These are phyloP conservation scores for Knoxia roxburghii DNA, from an alignment of 257 asterid species.

Conservation along the genomic window DNA sequence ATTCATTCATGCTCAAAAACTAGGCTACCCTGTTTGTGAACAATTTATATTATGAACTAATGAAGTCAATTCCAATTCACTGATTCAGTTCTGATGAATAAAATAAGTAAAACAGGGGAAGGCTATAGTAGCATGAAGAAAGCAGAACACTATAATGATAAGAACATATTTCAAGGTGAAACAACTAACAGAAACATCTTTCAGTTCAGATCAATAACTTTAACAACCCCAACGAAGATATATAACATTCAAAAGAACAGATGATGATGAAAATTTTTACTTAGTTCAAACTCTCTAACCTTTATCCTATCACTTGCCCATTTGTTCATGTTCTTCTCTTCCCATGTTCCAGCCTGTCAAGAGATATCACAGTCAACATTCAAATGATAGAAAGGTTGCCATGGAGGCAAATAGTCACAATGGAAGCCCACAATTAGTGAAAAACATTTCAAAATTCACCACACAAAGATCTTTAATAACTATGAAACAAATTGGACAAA, in stretches of 20 bases:
- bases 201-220: neutral
- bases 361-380: conserved; percentile 5
- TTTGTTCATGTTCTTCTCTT: conserved; percentile 40
- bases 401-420: neutral
- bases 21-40: too few species aligned
- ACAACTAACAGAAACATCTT: neutral
- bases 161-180: neutral
- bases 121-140: neutral
- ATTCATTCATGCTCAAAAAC: too few species aligned
- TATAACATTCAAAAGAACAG: neutral
- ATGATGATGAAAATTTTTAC: neutral
- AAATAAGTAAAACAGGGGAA: neutral
- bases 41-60: too few species aligned
- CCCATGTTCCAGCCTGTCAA: conserved; percentile 55
- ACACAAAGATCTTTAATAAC: neutral
- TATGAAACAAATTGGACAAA: neutral
- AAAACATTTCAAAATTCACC: neutral
- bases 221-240: neutral
- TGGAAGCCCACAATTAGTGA: too few species aligned
- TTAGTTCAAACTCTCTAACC: conserved; percentile 22
- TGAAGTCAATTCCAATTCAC: neutral
- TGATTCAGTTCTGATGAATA: neutral
- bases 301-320: conserved; percentile 45
- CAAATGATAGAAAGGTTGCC: neutral
- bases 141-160: neutral